phyloP scores from a whole-genome alignment of 2,329 filamentous ascomycete genomes.

The Exophiala bonariae region DNA sequence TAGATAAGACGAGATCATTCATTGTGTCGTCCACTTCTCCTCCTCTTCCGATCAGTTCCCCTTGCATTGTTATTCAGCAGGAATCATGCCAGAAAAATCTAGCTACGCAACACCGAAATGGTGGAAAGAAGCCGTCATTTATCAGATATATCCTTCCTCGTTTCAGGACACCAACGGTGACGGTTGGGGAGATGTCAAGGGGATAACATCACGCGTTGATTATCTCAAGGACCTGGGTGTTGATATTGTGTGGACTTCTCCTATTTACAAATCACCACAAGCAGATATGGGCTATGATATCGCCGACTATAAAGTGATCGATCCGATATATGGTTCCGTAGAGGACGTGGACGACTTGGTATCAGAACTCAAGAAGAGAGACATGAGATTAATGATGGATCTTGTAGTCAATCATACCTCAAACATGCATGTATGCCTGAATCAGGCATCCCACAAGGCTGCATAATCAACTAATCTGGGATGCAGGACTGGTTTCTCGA shows the following conservation, averaged over 20 bases:
- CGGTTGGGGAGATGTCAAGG: slow-evolving; percentile 66
- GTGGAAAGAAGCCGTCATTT: slow-evolving; percentile 61
- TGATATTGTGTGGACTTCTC: slow-evolving; percentile 60
- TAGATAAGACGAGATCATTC: not conserved
- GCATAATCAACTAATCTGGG: too few species aligned
- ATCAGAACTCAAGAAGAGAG: slow-evolving; percentile 41
- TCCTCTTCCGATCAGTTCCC: too few species aligned
- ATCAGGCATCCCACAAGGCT: too few species aligned
- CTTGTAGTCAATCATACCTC: slow-evolving; percentile 48
- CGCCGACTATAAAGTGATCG: slow-evolving; percentile 43
- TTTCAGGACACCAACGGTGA: slow-evolving; percentile 50
- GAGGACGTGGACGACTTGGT: slow-evolving; percentile 48
- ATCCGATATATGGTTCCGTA: slow-evolving; percentile 48
- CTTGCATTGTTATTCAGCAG: not conserved
- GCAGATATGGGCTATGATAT: slow-evolving; percentile 55
- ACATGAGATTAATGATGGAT: slow-evolving; percentile 52
- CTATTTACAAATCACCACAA: slow-evolving; percentile 54
- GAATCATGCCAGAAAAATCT: slow-evolving; percentile 10
- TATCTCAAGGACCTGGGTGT: slow-evolving; percentile 63
- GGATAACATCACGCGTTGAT: slow-evolving; percentile 64
- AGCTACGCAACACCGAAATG: slow-evolving; percentile 35
- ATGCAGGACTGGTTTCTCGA: slow-evolving; percentile 69
- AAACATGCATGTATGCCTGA: slow-evolving; percentile 29
- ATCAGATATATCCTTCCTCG: slow-evolving; percentile 61
- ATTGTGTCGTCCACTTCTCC: not conserved